phyloP scores from a whole-genome alignment of 768 basidiomycete genomes.

The Termitomyces titanicus region DNA sequence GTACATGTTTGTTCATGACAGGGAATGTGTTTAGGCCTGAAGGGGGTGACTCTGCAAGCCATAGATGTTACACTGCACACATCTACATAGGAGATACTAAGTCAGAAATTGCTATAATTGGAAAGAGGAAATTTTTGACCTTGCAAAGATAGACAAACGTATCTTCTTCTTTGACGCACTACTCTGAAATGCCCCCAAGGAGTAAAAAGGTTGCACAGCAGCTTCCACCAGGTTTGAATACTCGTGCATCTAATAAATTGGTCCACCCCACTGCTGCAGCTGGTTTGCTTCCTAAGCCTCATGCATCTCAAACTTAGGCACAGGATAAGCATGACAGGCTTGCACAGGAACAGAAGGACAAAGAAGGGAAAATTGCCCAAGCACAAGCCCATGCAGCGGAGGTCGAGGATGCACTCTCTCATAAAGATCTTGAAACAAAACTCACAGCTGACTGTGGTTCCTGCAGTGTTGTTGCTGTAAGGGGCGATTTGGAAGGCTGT shows the following conservation, averaged over 20 bases:
- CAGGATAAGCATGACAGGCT: not conserved
- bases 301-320: not conserved
- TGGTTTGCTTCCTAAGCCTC: not conserved
- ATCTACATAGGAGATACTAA: no score
- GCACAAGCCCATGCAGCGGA: not conserved
- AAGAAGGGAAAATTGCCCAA: not conserved
- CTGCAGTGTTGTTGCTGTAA: not conserved
- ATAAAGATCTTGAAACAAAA: not conserved
- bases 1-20: no score
- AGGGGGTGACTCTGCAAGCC: no score
- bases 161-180: no score
- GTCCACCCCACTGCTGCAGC: not conserved
- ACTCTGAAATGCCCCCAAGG: no score
- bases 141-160: no score
- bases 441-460: not conserved
- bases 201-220: no score
- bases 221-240: not conserved
- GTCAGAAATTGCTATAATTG: no score
- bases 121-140: no score
- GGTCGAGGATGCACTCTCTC: not conserved
- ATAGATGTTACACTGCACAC: no score
- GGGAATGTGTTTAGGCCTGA: no score
- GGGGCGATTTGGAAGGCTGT: no score
- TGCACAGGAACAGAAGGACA: not conserved
- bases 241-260: not conserved